Evolutionary conservation across 1,284 basidiomycete species (phyloP), one percentile per base, ranked within the genome.

Genomic region (Sporisorium sorghi): DNA sequence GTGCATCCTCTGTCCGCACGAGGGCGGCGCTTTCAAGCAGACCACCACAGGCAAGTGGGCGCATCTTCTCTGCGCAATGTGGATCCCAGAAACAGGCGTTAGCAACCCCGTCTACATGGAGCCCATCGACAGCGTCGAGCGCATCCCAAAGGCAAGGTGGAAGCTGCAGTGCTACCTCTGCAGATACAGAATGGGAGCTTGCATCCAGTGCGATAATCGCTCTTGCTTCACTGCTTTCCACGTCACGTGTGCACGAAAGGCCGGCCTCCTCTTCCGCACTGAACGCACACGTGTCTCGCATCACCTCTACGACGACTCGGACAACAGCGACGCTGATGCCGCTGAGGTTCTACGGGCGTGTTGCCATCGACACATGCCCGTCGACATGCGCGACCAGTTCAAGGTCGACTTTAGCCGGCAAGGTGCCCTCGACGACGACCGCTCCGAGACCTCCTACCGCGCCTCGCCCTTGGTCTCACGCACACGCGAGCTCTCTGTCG

Each of bases 71-170:
- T 99, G 97, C 81, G 94, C 96, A 4, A 97, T 99, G 73, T 99
- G 94, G 93, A 91, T 98, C 5, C 95, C 97, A 0, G 97, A 99
- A 84, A 94, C 94, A 9, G 90, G 91, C 40, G 93, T 98, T 6
- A 91, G 91, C 33, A 99, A 99, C 84, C 91, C 94, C 8, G 92
- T 95, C 11, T 97, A 98, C 85, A 99, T 99, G 96, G 97, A 99
- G 80, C 97, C 97, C 11, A 91, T 99, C 48, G 93, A 94, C 28
- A 93, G 93, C 23, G 88, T 95, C 0, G 93, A 97, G 48, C 89
- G 87, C 74, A 93, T 99, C 46, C 91, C 92, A 4, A 97, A 95
- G 83, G 91, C 90, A 76, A 88, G 96, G 8, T 98, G 95, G 96
- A 97, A 92, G 85, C 88, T 99, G 73, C 76, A 79, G 86, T 99